Percentiles rank a stretch among this genome's conserved stretches.
Evolutionary conservation across 192 early-diverging fungal species (phyloP).

Genomic region (Entrophospora sp.): DNA sequence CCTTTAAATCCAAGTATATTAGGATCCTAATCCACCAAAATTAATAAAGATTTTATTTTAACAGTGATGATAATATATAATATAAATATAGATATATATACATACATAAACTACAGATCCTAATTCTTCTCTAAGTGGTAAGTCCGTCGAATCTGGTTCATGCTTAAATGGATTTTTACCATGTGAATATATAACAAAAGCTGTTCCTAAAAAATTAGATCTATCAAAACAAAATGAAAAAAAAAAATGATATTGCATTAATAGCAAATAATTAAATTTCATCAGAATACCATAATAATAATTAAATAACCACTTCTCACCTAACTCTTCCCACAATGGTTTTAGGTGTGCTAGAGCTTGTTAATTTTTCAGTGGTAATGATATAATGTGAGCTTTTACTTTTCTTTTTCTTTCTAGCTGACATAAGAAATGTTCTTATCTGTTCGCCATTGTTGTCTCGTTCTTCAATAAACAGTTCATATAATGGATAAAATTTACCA

Average conservation of each 20-base stretch:
- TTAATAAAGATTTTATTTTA: background rate
- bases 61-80: too few species aligned
- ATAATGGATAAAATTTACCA: slow-evolving; percentile 60
- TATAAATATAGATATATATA: background rate
- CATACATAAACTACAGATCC: slow-evolving; percentile 71
- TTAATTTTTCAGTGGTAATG: slow-evolving; percentile 35
- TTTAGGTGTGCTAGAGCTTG: background rate
- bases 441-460: slow-evolving; percentile 19
- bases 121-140: slow-evolving; percentile 55
- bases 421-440: slow-evolving; percentile 44
- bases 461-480: slow-evolving; percentile 64
- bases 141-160: slow-evolving; percentile 18
- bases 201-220: slow-evolving; percentile 82
- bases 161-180: slow-evolving; percentile 34
- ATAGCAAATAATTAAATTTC: background rate
- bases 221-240: slow-evolving; percentile 28
- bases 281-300: too few species aligned
- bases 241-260: background rate
- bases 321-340: slow-evolving; percentile 36
- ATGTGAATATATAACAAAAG: slow-evolving; percentile 66
- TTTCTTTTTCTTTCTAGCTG: slow-evolving; percentile 63
- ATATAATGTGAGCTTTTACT: slow-evolving; percentile 55
- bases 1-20: slow-evolving; percentile 86
- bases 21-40: slow-evolving; percentile 50
- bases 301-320: too few species aligned